These are phyloP conservation scores for Neurospora sublineolata DNA, from an alignment of 495 filamentous ascomycete genomes.

Conservation along the genomic window DNA sequence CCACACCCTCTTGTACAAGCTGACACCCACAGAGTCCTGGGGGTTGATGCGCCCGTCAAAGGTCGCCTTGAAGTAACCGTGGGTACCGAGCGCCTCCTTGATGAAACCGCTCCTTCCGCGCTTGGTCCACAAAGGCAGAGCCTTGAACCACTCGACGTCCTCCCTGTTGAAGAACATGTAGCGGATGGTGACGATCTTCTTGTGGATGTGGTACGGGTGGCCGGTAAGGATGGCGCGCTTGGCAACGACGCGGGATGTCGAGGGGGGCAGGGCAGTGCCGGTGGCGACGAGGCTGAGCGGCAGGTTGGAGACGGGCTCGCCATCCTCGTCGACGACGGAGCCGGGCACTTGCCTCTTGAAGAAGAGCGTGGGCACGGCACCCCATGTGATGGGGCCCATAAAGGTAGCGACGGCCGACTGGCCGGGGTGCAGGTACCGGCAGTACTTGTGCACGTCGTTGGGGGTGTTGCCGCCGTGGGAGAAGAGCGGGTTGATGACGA, in stretches of 20 bases:
- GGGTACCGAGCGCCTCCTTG: slow-evolving; percentile 88
- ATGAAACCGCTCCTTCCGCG: slow-evolving; percentile 77
- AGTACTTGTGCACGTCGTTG: slow-evolving; percentile 94
- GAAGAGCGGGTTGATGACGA: slow-evolving; percentile 82
- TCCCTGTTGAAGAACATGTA: slow-evolving; percentile 99
- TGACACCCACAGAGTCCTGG: slow-evolving; percentile 83
- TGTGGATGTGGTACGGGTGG: slow-evolving; percentile 97
- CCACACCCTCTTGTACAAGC: slow-evolving; percentile 88
- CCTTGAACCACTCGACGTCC: slow-evolving; percentile 95
- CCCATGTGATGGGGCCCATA: slow-evolving; percentile 85
- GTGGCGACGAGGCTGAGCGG: slow-evolving; percentile 64
- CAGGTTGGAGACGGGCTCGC: slow-evolving; percentile 16
- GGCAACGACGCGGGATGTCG: slow-evolving; percentile 69
- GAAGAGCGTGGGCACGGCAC: slow-evolving; percentile 75
- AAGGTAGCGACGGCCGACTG: slow-evolving; percentile 85
- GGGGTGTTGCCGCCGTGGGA: slow-evolving; percentile 71
- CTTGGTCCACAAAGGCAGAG: slow-evolving; percentile 86
- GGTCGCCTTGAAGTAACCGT: slow-evolving; percentile 97
- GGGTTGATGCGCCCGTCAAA: slow-evolving; percentile 95
- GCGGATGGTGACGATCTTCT: slow-evolving; percentile 85
- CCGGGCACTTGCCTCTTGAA: slow-evolving; percentile 46
- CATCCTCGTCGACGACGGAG: slow-evolving; percentile 15
- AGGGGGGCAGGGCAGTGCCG: slow-evolving; percentile 73
- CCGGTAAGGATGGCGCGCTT: slow-evolving; percentile 92
- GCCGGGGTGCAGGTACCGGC: slow-evolving; percentile 84